phyloP scores from a whole-genome alignment of 108 stramenopile species.

The Cyclotella choctawhatcheeana region DNA sequence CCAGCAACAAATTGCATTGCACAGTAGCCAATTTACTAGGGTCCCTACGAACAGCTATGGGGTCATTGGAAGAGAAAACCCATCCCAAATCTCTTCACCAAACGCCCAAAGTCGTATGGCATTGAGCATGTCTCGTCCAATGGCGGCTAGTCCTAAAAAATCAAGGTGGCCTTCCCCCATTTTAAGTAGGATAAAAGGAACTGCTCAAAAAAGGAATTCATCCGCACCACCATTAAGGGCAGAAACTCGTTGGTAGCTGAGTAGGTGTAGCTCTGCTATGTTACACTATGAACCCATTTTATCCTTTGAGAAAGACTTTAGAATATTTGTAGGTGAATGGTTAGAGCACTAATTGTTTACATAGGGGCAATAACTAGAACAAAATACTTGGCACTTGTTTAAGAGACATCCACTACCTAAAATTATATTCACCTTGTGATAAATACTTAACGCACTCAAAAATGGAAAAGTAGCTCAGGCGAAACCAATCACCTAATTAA shows the following conservation, averaged over 20 bases:
- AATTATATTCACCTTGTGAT: too few species aligned
- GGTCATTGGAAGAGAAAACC: neutral
- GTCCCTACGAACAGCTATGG: neutral
- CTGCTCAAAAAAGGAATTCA: neutral
- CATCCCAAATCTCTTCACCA: neutral
- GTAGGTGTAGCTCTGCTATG: too few species aligned
- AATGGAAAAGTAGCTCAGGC: too few species aligned
- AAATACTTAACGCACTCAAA: too few species aligned
- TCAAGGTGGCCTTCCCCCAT: conserved; percentile 13
- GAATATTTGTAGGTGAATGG: too few species aligned
- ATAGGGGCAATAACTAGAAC: too few species aligned
- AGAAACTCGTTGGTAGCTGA: too few species aligned
- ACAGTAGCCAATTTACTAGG: neutral
- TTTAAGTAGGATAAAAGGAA: neutral
- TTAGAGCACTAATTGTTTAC: too few species aligned
- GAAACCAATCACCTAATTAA: neutral
- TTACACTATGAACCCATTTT: too few species aligned
- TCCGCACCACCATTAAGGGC: conserved; percentile 6
- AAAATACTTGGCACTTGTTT: too few species aligned
- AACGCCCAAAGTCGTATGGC: neutral
- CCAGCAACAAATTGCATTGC: conserved; percentile 5
- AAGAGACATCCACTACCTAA: too few species aligned
- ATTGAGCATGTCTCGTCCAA: conserved; percentile 2
- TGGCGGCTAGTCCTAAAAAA: conserved; percentile 2
- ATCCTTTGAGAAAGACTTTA: too few species aligned